Conservation (phyloP, 1,139 yeast species). For the Schizosaccharomyces versatilis region DNA sequence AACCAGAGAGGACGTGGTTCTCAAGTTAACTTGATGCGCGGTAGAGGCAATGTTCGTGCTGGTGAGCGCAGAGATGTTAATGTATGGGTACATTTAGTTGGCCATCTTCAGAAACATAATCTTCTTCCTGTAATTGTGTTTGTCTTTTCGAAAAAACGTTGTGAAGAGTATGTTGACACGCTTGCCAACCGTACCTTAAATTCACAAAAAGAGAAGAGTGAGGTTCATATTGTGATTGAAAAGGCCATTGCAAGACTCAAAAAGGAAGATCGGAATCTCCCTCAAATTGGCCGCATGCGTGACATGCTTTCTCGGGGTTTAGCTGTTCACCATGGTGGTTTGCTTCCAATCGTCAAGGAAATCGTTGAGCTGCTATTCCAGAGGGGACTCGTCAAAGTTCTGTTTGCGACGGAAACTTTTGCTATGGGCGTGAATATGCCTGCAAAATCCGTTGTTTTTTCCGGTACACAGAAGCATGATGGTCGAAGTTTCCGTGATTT, state of each 20-base stretch:
- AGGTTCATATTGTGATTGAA: conserved; percentile 79
- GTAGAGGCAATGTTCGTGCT: conserved; percentile 29
- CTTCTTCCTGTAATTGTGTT: conserved; percentile 78
- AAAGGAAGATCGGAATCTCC: conserved; percentile 78
- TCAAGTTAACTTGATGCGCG: conserved; percentile 14
- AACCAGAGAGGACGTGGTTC: conserved; percentile 17
- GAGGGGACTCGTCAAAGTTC: conserved; percentile 60
- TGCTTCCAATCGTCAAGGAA: conserved; percentile 85
- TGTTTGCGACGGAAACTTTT: conserved; percentile 94
- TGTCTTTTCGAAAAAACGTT: conserved; percentile 78
- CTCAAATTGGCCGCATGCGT: conserved; percentile 65
- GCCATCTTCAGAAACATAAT: conserved; percentile 39
- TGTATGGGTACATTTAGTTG: conserved; percentile 61
- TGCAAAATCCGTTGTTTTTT: conserved; percentile 83
- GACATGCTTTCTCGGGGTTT: conserved; percentile 76
- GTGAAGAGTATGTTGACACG: conserved; percentile 80
- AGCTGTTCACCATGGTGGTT: conserved; percentile 94
- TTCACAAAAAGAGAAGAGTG: conserved; percentile 63
- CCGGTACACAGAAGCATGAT: conserved; percentile 70
- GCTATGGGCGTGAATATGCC: conserved; percentile 97
- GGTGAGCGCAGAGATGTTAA: conserved; percentile 19
- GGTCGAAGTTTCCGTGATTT: conserved; percentile 63
- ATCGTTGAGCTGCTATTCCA: conserved; percentile 83
- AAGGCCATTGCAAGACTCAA: conserved; percentile 69
- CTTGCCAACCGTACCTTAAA: conserved; percentile 49